Evolutionary conservation across 2,329 filamentous ascomycete species (phyloP).

Genomic region (Cadophora sp.): DNA sequence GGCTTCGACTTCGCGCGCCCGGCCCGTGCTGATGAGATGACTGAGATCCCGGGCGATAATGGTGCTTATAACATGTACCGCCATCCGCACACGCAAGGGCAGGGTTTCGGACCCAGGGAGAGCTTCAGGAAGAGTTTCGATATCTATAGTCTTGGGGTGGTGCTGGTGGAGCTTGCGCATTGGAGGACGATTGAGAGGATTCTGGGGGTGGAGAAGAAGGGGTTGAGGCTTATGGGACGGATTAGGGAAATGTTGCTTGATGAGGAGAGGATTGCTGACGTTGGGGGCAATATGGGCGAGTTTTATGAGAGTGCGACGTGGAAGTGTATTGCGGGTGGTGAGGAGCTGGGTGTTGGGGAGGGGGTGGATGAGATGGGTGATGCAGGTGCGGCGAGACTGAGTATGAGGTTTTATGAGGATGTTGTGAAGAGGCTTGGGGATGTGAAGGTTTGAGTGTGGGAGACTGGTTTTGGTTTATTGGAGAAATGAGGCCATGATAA

Average conservation of each 20-base stretch:
- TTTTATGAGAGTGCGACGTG: constrained; percentile 49
- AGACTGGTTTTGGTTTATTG: no score
- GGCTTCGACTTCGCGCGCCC: constrained; percentile 63
- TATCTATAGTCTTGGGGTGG: constrained; percentile 59
- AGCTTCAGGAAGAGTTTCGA: constrained; percentile 54
- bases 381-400: constrained; percentile 50
- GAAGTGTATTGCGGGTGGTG: constrained; percentile 48
- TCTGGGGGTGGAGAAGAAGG: constrained; percentile 50
- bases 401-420: constrained; percentile 52
- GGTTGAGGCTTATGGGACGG: constrained; percentile 47
- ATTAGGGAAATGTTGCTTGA: constrained; percentile 47
- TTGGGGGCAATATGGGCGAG: constrained; percentile 51
- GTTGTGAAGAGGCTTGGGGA: constrained; percentile 53
- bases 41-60: constrained; percentile 55
- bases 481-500: not conserved
- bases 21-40: constrained; percentile 56
- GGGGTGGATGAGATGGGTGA: constrained; percentile 51
- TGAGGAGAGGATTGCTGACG: constrained; percentile 42
- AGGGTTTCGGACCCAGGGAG: constrained; percentile 31
- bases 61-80: constrained; percentile 57
- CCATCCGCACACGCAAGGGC: constrained; percentile 47
- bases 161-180: constrained; percentile 61
- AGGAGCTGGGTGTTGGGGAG: constrained; percentile 47
- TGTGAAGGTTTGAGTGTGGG: constrained; percentile 33
- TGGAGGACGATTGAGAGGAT: constrained; percentile 56